Conservation (phyloP, 179 eudicot species). For the Silene noctiflora region DNA sequence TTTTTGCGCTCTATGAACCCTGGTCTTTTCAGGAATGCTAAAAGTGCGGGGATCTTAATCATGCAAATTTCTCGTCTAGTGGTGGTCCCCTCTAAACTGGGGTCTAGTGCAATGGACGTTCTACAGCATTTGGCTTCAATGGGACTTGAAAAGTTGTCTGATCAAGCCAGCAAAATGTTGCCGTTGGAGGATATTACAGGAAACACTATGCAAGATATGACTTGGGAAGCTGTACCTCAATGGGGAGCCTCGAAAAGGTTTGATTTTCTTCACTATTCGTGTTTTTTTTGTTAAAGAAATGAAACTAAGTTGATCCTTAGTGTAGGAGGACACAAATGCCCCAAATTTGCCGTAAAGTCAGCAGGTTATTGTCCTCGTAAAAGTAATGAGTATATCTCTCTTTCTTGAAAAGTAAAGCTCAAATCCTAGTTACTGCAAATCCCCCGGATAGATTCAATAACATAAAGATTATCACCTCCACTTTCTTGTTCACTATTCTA, state of each 20-base stretch:
- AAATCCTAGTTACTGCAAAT: too few relatives aligned
- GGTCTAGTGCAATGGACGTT: slow-evolving; percentile 74
- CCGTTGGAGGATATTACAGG: slow-evolving; percentile 93
- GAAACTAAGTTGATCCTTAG: background rate
- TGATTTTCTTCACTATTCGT: slow-evolving; percentile 9
- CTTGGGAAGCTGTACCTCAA: slow-evolving; percentile 67
- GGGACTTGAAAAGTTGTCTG: slow-evolving; percentile 86
- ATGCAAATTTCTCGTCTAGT: slow-evolving; percentile 97
- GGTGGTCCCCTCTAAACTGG: slow-evolving; percentile 94
- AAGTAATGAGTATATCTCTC: background rate
- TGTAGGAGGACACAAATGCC: background rate
- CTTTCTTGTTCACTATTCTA: too few relatives aligned
- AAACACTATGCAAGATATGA: slow-evolving; percentile 69
- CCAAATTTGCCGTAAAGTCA: background rate
- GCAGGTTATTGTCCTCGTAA: background rate
- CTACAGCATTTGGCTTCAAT: slow-evolving; percentile 70
- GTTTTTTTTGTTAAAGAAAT: background rate
- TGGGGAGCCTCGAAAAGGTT: slow-evolving; percentile 57
- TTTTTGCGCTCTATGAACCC: slow-evolving; percentile 92
- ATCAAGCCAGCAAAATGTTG: slow-evolving; percentile 81
- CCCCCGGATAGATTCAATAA: too few relatives aligned
- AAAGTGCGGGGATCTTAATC: slow-evolving; percentile 66
- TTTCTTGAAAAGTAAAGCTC: too few relatives aligned
- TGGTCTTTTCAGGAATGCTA: slow-evolving; percentile 54
- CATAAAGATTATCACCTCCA: too few relatives aligned